Percentiles rank a stretch among this genome's conserved stretches.
phyloP scores from a whole-genome alignment of 345 rosid genomes.

The Eucalyptus camaldulensis region DNA sequence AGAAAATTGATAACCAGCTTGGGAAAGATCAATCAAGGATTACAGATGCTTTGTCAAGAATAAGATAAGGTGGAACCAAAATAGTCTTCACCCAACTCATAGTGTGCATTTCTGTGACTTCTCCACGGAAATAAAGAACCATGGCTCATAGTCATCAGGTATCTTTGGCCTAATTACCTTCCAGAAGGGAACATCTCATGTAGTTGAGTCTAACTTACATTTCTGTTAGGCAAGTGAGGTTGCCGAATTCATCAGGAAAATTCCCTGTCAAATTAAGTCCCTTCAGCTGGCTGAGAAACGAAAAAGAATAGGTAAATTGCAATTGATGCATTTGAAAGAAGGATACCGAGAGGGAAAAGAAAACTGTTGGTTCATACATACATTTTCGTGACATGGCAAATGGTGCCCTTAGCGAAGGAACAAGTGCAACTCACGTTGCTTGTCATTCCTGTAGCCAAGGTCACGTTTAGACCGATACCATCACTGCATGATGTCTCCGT shows the following conservation, averaged over 20 bases:
- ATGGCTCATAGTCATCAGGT: no score
- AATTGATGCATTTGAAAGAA: neutral
- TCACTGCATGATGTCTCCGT: conserved; percentile 32
- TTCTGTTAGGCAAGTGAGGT: conserved; percentile 34
- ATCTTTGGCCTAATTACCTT: neutral
- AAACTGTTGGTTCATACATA: neutral
- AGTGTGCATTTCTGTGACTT: neutral
- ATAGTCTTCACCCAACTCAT: neutral
- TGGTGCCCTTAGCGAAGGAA: neutral
- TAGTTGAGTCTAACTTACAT: conserved; percentile 24
- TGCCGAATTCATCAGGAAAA: conserved; percentile 50
- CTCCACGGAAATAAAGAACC: neutral
- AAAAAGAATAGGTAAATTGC: neutral
- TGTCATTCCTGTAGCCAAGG: neutral
- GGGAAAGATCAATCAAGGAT: neutral
- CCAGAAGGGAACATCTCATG: neutral
- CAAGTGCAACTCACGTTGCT: conserved; percentile 45
- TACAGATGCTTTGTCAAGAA: neutral
- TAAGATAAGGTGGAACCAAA: neutral
- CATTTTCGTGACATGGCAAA: conserved; percentile 56
- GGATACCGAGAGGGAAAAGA: neutral
- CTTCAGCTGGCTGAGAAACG: conserved; percentile 32
- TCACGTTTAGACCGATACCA: conserved; percentile 9
- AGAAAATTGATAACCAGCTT: neutral
- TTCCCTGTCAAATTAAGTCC: conserved; percentile 40